Conservation (phyloP, 768 basidiomycete genomes). For the Boletus rufocinnamomeus region DNA sequence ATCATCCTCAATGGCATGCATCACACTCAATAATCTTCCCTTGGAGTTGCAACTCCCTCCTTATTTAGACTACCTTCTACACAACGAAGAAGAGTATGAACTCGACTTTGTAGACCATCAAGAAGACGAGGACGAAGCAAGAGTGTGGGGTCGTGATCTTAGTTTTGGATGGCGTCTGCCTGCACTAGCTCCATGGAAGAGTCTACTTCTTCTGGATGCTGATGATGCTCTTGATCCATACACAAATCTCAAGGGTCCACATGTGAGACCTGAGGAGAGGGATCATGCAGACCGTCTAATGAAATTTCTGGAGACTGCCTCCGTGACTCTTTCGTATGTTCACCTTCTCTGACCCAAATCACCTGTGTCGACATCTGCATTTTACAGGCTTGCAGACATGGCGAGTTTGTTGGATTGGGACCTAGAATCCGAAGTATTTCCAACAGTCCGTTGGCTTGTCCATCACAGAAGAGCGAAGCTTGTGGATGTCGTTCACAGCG, state of each 20-base stretch:
- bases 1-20: conserved; percentile 70
- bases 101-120: conserved; percentile 50
- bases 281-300: conserved; percentile 69
- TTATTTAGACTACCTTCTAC: conserved; percentile 69
- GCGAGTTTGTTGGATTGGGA: conserved; percentile 82
- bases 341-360: neutral
- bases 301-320: conserved; percentile 72
- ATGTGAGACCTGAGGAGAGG: conserved; percentile 64
- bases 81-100: conserved; percentile 61
- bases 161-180: conserved; percentile 73
- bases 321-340: conserved; percentile 76
- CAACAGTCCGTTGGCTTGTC: conserved; percentile 90
- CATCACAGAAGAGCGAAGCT: conserved; percentile 88
- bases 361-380: neutral
- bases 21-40: conserved; percentile 76
- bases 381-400: conserved; percentile 70
- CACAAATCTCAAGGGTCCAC: conserved; percentile 57
- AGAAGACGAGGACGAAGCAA: conserved; percentile 53
- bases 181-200: conserved; percentile 87
- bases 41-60: conserved; percentile 88
- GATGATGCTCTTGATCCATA: conserved; percentile 58
- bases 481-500: conserved; percentile 79
- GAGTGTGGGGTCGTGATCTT: conserved; percentile 68
- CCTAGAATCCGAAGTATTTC: conserved; percentile 78
- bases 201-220: conserved; percentile 73